Evolutionary conservation across 129 eudicot species (phyloP), one percentile per base, ranked within the genome.

Genomic region (Pulicaria dysenterica): DNA sequence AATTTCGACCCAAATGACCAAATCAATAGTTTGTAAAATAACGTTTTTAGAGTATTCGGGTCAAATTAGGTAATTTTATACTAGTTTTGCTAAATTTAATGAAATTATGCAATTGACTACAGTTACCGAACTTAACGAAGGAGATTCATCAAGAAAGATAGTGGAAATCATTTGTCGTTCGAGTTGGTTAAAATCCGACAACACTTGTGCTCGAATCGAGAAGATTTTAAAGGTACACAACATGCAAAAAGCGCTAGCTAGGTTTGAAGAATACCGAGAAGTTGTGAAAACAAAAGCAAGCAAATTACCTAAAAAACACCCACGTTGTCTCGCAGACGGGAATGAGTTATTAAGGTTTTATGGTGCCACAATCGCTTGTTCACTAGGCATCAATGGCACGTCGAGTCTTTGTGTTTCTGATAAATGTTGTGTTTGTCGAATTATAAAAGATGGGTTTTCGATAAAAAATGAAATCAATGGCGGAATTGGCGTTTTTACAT

Each of bases 321-420:
- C 98, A 8, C 91, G 98, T 6, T 92, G 98, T 77, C 77, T 89
- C 2, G 98, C 98, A 1, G 96, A 92, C 48, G 98, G 98, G 2
- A 92, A 92, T 49, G 98, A 92, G 54, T 83, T 92, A 40, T 76
- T 92, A 51, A 75, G 98, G 56, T 92, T 92, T 67, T 80, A 84
- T 37, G 98, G 98, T 8, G 85, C 96, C 16, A 86, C 94, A 3
- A 65, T 89, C 7, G 67, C 86, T 3, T 92, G 97, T 66, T 79
- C 88, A 2, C 70, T 92, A 8, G 96, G 97, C 84, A 61, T 83
- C 12, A 78, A 89, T 56, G 97, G 91, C 16, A 39, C 79, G 57
- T 83, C 89, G 3, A 78, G 87, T 69, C 91, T 92, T 6, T 92
- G 97, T 50, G 38, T 77, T 3, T 86, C 91, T 1, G 95, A 85